These are phyloP conservation scores for Hypoxylon trugodes DNA, from an alignment of 495 filamentous ascomycete genomes.

Conservation along the genomic window DNA sequence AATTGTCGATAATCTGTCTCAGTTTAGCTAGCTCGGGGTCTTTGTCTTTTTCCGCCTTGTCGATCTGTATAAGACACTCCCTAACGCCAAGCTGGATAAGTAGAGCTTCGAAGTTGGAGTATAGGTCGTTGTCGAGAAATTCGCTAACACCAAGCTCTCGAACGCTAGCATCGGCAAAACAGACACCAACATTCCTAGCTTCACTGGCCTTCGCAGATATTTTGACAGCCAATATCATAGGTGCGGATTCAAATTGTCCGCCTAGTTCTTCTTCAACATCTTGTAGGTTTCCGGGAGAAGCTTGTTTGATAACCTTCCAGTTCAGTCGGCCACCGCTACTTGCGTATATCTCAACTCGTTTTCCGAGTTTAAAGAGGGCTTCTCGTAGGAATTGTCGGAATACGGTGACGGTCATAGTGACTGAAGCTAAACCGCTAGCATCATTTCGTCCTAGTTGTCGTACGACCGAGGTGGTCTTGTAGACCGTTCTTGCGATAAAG, in stretches of 20 bases:
- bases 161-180: slow-evolving; percentile 97
- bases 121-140: slow-evolving; percentile 97
- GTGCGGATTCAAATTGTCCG: slow-evolving; percentile 83
- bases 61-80: slow-evolving; percentile 85
- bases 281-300: slow-evolving; percentile 94
- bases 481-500: slow-evolving; percentile 93
- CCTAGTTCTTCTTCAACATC: slow-evolving; percentile 97
- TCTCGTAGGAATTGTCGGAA: slow-evolving; percentile 96
- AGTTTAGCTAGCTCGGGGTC: slow-evolving; percentile 92
- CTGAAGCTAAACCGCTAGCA: slow-evolving; percentile 84
- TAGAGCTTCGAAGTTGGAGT: slow-evolving; percentile 96
- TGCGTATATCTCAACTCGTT: slow-evolving; percentile 89
- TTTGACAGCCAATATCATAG: slow-evolving; percentile 94
- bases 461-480: slow-evolving; percentile 96
- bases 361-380: slow-evolving; percentile 88
- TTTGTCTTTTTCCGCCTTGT: slow-evolving; percentile 73
- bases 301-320: slow-evolving; percentile 91
- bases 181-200: slow-evolving; percentile 88
- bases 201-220: slow-evolving; percentile 86
- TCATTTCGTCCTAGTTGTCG: slow-evolving; percentile 86
- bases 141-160: slow-evolving; percentile 96
- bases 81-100: slow-evolving; percentile 96
- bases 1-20: slow-evolving; percentile 85
- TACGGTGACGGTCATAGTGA: slow-evolving; percentile 91
- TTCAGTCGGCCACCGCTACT: slow-evolving; percentile 76